These are phyloP conservation scores for Cladosporium sp. DNA, from an alignment of 2,329 filamentous ascomycete species.

Conservation along the genomic window DNA sequence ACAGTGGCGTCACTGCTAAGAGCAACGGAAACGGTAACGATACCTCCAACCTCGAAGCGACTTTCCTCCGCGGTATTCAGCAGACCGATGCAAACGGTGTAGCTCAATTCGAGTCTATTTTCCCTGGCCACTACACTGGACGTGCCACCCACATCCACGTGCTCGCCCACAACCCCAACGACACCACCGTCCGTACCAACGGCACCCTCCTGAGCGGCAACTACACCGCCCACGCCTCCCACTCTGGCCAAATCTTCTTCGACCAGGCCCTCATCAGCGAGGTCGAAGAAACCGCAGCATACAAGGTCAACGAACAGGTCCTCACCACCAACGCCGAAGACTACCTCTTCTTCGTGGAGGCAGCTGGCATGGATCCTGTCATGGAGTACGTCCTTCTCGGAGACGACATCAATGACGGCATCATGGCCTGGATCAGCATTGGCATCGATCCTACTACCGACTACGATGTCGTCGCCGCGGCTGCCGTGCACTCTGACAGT, in stretches of 20 bases:
- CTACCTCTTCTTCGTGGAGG: slow-evolving; percentile 48
- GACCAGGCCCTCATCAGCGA: slow-evolving; percentile 57
- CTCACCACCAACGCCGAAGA: slow-evolving; percentile 55
- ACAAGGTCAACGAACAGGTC: slow-evolving; percentile 42
- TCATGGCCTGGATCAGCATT: slow-evolving; percentile 56
- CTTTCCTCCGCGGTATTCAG: slow-evolving; percentile 43
- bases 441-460: slow-evolving; percentile 44
- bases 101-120: slow-evolving; percentile 42
- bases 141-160: slow-evolving; percentile 44
- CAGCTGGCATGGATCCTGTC: slow-evolving; percentile 53
- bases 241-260: slow-evolving; percentile 65
- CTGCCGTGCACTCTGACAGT: slow-evolving; percentile 23
- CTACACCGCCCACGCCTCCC: slow-evolving; percentile 53
- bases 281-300: slow-evolving; percentile 51
- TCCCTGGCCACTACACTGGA: slow-evolving; percentile 46
- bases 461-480: slow-evolving; percentile 21
- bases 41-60: slow-evolving; percentile 30
- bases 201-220: slow-evolving; percentile 55
- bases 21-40: slow-evolving; percentile 20
- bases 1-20: slow-evolving; percentile 39
- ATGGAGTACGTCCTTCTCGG: slow-evolving; percentile 59
- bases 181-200: slow-evolving; percentile 44
- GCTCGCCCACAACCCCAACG: slow-evolving; percentile 34
- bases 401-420: slow-evolving; percentile 50
- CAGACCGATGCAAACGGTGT: slow-evolving; percentile 33